Evolutionary conservation across 108 stramenopile species (phyloP), one percentile per base, ranked within the genome.

Genomic region (Skeletonema potamos): DNA sequence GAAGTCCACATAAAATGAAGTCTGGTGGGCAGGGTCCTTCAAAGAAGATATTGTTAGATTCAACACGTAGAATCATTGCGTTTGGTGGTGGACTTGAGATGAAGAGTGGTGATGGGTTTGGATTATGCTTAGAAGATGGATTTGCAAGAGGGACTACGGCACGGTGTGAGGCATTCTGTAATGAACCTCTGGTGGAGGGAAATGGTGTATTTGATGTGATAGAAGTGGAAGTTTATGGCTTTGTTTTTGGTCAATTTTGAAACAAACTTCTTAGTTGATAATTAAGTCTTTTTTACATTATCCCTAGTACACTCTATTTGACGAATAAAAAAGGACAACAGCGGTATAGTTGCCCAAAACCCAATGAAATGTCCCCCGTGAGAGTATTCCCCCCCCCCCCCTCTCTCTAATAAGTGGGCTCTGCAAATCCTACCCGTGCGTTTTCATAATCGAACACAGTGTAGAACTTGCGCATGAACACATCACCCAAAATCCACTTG

Each of bases 391-490:
- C 43, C 17, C 17, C 17, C n/a, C 2, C 18, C 18, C 17, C 3
- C 44, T 15, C n/a, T 22, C 0, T 51, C 48, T 59, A 59, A 34
- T 69, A 80, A 28, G 68, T 80, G 20, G 82, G 76, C 59, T 65
- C 33, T n/a, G 98, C 98, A 70, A 98, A 89, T 9, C 98, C 97
- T 29, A 97, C 82, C 26, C 85, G 87, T 65, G 87, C 61, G n/a
- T 89, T 82, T 22, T 65, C 81, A 67, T 91, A 86, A 85, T 99
- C 97, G 82, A 96, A 99, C 34, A 90, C 94, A 30, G 92, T 82
- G 86, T 97, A 98, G 84, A 95, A 98, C 86, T 97, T 86, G 54
- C 94, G 89, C 74, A 99, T 86, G 73, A 99, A 99, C 22, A 93
- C 87, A 81, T 98, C 98, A 30, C 99, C 99, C 63, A 99, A 86